Base-by-base conservation (phyloP, 1,139 yeast genomes). In the Saccharomycopsis hybrid region DNA sequence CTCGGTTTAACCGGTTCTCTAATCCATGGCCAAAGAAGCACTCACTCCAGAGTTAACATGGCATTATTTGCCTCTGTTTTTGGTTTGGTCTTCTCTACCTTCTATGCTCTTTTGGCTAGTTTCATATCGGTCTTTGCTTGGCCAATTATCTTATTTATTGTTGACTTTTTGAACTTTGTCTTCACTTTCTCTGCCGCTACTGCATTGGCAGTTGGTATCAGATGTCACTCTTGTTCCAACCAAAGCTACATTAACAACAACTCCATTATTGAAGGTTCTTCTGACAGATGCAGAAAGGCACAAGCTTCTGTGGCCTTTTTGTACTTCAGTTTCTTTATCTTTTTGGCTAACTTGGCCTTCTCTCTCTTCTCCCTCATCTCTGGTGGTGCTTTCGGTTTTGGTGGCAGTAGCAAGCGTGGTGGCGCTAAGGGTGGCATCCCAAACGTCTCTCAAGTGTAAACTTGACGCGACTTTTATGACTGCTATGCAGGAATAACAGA, bases 151-250 rank as follows among this genome's bases (percentile, higher is more conserved):
- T 70, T 87, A 65, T 80, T 83, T 53, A 61, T 73, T 52, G 71
- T 87, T 64, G 98, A 92, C 76, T 82, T 88, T 70, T 74, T 92
- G 69, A 88, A 89, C 78, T 72, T 82, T 64, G 85, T 90, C 59
- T 90, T 92, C 80, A 82, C 96, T 54, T 87, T 92, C 70, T 82
- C 97, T 52, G 97, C 87, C 59, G 97, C 92, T 59, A 80, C 95
- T 53, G 96, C 96, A 49, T 73, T 92, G 66, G 97, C 97, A 52
- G 95, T 89, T 57, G 94, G 82, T 61, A 82, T 85, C 66, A 79
- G 88, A 68, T 77, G 74, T 56, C 96, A 89, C 77, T 84, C 95
- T 45, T 92, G 98, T 76, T 54, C 71, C 59, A 85, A 88, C 79
- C 59, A 73, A 55, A 58, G 52, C 51, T 89, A 87, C 76, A 57